Base-by-base conservation (phyloP, 306 rosid genomes). In the Vigna trinervia region DNA sequence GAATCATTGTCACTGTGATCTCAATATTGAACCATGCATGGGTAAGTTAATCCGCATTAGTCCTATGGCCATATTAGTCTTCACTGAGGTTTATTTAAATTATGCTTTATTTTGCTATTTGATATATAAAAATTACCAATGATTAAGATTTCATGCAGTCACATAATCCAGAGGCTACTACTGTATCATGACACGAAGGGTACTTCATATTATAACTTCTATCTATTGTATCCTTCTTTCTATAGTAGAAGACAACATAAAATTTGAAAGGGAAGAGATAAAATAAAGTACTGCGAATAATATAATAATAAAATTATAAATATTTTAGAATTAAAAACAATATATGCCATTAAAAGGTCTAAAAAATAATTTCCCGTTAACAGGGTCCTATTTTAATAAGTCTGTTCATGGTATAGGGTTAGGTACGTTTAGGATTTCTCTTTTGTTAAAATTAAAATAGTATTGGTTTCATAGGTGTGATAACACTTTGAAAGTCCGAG, bases 401-500 rank as follows among this genome's bases (percentile, higher is more conserved):
- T 52, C 59, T 41, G 51, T 39, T 73, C 57, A 47, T 46, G 58
- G 59, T 66, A 30, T 52, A 19, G 17, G 36, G 48, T 60, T 81
- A 75, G 84, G 80, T 69, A 20, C 8, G 74, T 45, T 9, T 47
- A 76, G 69, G 60, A 51, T 60, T 59, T 58, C 19, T 52, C 54
- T 74, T 45, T 45, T 12, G 12, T 45, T 4, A 45, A 45, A 45
- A 12, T 0, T 2, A 45, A 36, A 43, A 52, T 53, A 9, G 52
- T 82, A 71, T 47, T 77, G 75, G 82, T 36, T 77, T 77, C 71
- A 46, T 20, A 47, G 48, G 58, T 41, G 63, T 46, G 1, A 77
- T 34, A 56, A n/a, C 82, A 62, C 82, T 76, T 51, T 0, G 23
- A 32, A 61, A 52, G 6, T 1, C 19, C 13, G 45, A 39, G 8